Conservation (phyloP, 768 basidiomycete genomes). For the Tricholoma saponaceum region DNA sequence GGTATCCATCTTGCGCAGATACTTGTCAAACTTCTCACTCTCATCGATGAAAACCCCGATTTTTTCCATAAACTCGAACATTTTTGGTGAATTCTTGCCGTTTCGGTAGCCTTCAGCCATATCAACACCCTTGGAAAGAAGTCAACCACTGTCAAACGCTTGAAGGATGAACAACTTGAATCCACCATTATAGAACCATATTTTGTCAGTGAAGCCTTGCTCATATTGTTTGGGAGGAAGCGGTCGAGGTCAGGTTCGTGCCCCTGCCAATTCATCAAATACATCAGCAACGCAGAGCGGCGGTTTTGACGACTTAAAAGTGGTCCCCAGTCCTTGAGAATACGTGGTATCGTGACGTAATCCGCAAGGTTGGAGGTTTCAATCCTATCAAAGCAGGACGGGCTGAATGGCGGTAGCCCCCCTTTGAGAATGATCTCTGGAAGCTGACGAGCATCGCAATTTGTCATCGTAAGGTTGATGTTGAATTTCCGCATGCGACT, state of each 20-base stretch:
- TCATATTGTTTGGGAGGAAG: neutral
- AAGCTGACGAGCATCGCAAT: slow-evolving; percentile 30
- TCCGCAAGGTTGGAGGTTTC: slow-evolving; percentile 25
- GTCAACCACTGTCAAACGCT: neutral
- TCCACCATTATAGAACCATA: slow-evolving; percentile 16
- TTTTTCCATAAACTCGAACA: neutral
- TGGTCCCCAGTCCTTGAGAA: slow-evolving; percentile 26
- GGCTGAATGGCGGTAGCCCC: slow-evolving; percentile 19
- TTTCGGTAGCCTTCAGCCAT: neutral
- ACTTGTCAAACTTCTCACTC: neutral
- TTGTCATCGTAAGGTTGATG: slow-evolving; percentile 25
- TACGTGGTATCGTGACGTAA: slow-evolving; percentile 15
- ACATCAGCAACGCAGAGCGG: slow-evolving; percentile 21
- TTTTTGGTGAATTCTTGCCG: neutral
- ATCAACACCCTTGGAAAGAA: neutral
- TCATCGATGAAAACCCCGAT: neutral
- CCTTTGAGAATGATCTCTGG: slow-evolving; percentile 23
- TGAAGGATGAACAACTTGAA: neutral
- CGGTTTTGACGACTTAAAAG: slow-evolving; percentile 24
- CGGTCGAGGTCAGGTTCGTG: slow-evolving; percentile 1
- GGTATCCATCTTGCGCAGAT: neutral
- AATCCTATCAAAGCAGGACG: slow-evolving; percentile 26
- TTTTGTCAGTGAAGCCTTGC: slow-evolving; percentile 6
- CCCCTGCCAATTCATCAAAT: slow-evolving; percentile 26
- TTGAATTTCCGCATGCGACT: slow-evolving; percentile 22